Evolutionary conservation across 768 basidiomycete genomes (phyloP), one percentile per base, ranked within the genome.

Genomic region (Rossbeevera mucosa): DNA sequence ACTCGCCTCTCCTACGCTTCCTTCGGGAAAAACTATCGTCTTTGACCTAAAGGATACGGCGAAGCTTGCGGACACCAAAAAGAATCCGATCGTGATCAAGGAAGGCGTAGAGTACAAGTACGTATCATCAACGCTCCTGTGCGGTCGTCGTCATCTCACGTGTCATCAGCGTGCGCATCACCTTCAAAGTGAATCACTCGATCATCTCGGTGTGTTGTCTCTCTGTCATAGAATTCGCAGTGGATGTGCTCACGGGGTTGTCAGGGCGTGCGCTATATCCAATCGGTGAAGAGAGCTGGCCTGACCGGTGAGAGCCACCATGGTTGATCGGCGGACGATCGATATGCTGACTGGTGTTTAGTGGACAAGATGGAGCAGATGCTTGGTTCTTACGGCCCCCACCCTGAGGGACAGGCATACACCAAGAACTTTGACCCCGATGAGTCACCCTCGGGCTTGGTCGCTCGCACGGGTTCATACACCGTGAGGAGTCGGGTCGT

Each of bases 361-460:
- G 94, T 95, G 62, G 95, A 95, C 71, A 95, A 88, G 69, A 67
- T 91, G 61, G 92, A 94, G 65, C 80, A 88, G 60, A 97, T 98
- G 95, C 79, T 97, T 20, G 95, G 95, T 16, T 94, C 91, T 3
- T 96, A 93, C 67, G 88, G 91, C 2, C 90, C 92, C 16, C 73
- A 77, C 51, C 74, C 83, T n/a, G 59, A 74, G 2, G 82, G 79
- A 29, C 76, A 84, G 22, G 65, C 88, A 5, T 88, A 94, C 63
- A 71, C 62, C 59, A 92, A 91, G 71, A 79, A 85, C 61, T 91
- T 93, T 68, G 85, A 85, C 5, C 70, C 83, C 1, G 87, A 88
- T 52, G 79, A 82, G 58, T 80, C 82, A 16, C 82, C 85, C 1
- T 87, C 88, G 40, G 95, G 95, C 13, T 74, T 90, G 74, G 46